A percentile compares a stretch with the other conserved stretches of the same genome.
Conservation (phyloP, 2,329 filamentous ascomycete genomes). For the Fusarium citri region DNA sequence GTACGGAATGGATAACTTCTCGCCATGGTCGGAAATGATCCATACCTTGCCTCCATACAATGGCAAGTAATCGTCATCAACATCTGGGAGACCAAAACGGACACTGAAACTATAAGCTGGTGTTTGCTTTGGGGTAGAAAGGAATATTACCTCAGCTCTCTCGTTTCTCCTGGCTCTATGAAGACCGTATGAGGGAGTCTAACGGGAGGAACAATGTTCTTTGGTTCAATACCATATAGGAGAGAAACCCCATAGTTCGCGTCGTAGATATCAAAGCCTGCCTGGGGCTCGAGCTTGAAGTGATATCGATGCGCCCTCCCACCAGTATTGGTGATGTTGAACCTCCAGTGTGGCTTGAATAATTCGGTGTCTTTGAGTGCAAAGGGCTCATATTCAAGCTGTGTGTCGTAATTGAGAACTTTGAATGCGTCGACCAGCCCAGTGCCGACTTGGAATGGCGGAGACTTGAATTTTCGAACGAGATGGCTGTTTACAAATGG, state of each 20-base stretch:
- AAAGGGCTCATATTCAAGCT: constrained; percentile 56
- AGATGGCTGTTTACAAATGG: constrained; percentile 46
- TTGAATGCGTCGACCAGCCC: constrained; percentile 61
- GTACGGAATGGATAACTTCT: constrained; percentile 57
- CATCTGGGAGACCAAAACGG: constrained; percentile 46
- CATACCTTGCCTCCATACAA: constrained; percentile 59
- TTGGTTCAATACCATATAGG: constrained; percentile 46
- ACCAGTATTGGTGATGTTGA: constrained; percentile 59
- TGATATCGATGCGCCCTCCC: constrained; percentile 55
- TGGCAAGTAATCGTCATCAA: constrained; percentile 53
- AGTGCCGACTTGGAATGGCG: constrained; percentile 57
- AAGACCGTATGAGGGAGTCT: constrained; percentile 45
- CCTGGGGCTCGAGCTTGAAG: constrained; percentile 55
- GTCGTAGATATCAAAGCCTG: constrained; percentile 53
- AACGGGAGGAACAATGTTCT: constrained; percentile 46
- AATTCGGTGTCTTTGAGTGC: constrained; percentile 62
- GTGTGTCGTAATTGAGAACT: constrained; percentile 55
- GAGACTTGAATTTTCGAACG: constrained; percentile 44
- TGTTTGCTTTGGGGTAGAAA: no score
- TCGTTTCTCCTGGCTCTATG: constrained; percentile 47
- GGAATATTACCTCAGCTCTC: constrained; percentile 43
- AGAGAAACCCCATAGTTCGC: constrained; percentile 46
- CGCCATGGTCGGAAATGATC: constrained; percentile 55
- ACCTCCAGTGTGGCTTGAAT: constrained; percentile 52
- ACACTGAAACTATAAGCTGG: constrained; percentile 40